Percentiles rank a stretch among this genome's conserved stretches.
These are phyloP conservation scores for Baeospora myosura DNA, from an alignment of 1,284 basidiomycete genomes.

Conservation along the genomic window DNA sequence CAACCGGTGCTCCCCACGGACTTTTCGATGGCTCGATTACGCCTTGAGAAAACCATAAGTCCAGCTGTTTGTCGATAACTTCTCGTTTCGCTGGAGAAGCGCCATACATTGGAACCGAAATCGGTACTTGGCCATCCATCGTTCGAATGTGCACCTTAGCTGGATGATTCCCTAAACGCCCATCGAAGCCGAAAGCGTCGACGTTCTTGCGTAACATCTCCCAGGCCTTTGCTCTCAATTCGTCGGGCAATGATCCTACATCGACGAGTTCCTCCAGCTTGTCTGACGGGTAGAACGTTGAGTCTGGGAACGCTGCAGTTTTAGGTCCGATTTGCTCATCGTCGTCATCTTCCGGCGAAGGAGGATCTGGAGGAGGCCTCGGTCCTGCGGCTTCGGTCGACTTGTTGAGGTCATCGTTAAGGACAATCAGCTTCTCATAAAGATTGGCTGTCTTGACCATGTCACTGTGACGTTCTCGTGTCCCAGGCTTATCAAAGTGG, in stretches of 20 bases:
- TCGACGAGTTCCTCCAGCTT: conserved; percentile 13
- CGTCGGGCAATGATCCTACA: conserved; percentile 6
- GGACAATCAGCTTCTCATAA: no score
- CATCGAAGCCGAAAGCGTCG: not conserved
- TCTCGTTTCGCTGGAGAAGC: not conserved
- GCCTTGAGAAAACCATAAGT: not conserved
- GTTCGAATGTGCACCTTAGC: not conserved
- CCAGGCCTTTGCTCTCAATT: conserved; percentile 8
- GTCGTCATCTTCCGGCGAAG: no score
- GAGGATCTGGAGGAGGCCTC: no score
- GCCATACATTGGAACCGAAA: not conserved
- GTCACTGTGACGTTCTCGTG: no score
- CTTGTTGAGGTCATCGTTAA: no score
- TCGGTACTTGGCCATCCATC: not conserved
- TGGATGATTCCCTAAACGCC: not conserved
- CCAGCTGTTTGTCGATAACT: not conserved
- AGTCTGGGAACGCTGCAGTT: conserved; percentile 14
- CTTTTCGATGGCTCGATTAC: not conserved
- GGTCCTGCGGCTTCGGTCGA: no score
- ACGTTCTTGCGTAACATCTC: conserved; percentile 6
- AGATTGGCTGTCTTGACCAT: no score
- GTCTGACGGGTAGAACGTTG: conserved; percentile 3
- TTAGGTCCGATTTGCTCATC: no score
- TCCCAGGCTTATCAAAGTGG: no score
- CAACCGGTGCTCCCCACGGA: conserved; percentile 6